Conservation (phyloP, 169 alveolate species). For the Plasmodium fragile region DNA sequence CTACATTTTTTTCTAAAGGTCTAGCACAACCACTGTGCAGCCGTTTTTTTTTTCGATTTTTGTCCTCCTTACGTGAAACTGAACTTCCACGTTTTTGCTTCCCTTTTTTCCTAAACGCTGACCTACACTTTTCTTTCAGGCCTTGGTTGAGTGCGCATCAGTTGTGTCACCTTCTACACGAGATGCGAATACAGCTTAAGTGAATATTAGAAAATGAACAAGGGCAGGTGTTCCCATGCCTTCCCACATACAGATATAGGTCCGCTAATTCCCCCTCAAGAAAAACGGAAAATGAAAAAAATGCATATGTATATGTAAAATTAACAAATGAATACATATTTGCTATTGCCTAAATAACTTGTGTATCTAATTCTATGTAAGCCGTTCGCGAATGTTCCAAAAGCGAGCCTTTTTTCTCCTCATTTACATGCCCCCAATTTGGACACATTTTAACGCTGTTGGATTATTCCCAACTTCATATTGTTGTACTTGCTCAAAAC, state of each 20-base stretch:
- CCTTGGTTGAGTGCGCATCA: neutral
- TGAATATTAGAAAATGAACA: neutral
- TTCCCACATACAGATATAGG: neutral
- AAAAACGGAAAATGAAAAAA: neutral
- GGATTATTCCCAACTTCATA: neutral
- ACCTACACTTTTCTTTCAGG: neutral
- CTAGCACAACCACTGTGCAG: neutral
- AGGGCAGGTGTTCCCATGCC: neutral
- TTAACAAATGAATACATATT: neutral
- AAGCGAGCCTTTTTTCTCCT: neutral
- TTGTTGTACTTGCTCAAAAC: neutral
- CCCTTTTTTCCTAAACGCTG: neutral
- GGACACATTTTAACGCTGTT: neutral
- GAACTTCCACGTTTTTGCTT: neutral
- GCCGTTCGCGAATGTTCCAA: neutral
- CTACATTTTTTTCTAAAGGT: neutral
- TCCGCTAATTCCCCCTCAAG: neutral
- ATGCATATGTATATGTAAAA: neutral
- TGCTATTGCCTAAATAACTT: neutral
- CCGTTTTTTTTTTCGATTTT: neutral
- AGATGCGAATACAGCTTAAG: neutral
- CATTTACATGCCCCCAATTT: neutral
- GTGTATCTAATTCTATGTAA: neutral
- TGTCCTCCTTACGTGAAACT: neutral
- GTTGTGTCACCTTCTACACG: neutral